Evolutionary conservation across 495 filamentous ascomycete genomes (phyloP).

Genomic region (Neurospora sublineolata): DNA sequence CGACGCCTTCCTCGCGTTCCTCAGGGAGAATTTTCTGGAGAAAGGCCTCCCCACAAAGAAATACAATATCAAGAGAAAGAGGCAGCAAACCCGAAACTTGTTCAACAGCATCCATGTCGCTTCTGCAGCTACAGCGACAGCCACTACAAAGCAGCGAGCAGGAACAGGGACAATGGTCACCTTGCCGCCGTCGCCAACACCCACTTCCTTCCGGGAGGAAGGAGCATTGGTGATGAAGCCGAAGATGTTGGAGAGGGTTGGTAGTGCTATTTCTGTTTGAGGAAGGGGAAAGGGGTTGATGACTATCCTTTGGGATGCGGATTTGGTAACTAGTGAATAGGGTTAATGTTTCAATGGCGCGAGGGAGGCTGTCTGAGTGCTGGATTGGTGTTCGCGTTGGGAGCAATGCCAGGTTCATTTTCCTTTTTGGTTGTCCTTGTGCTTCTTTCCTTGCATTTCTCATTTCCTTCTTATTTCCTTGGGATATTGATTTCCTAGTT

Average conservation of each 20-base stretch:
- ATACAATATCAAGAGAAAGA: not conserved
- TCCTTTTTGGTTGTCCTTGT: not conserved
- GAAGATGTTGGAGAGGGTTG: not conserved
- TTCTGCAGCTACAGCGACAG: not conserved
- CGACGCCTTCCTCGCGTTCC: constrained; percentile 43
- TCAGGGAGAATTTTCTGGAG: constrained; percentile 39
- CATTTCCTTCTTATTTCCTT: not conserved
- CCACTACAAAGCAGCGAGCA: not conserved
- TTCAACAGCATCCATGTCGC: not conserved
- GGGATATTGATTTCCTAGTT: too few species aligned
- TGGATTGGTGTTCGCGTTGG: not conserved
- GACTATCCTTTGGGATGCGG: too few species aligned
- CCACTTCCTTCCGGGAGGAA: not conserved
- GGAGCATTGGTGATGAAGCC: not conserved
- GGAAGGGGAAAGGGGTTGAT: not conserved
- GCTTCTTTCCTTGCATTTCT: too few species aligned
- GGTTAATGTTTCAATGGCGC: too few species aligned
- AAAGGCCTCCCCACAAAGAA: not conserved
- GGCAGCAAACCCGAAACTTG: not conserved
- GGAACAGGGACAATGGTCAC: not conserved
- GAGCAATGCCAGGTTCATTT: not conserved
- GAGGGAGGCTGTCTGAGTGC: too few species aligned
- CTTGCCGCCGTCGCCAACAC: not conserved
- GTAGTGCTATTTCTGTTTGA: not conserved
- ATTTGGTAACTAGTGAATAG: too few species aligned